These are phyloP conservation scores for Monilinia polystroma DNA, from an alignment of 2,329 filamentous ascomycete genomes.

Conservation along the genomic window DNA sequence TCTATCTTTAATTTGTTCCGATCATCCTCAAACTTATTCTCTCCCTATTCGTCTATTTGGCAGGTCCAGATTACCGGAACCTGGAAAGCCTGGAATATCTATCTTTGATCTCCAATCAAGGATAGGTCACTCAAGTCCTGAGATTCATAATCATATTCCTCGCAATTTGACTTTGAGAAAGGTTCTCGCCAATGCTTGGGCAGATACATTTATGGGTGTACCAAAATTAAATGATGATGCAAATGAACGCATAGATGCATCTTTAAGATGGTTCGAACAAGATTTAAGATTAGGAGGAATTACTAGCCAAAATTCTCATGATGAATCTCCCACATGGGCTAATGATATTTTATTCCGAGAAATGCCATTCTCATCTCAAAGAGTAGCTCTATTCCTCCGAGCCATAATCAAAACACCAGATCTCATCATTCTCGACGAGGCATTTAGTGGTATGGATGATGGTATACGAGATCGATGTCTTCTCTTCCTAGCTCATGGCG, in stretches of 20 bases:
- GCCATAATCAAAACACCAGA: conserved; percentile 78
- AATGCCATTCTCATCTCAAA: conserved; percentile 77
- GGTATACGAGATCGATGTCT: conserved; percentile 82
- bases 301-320: conserved; percentile 29
- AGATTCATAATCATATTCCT: conserved; percentile 92
- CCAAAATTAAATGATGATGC: conserved; percentile 62
- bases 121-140: conserved; percentile 90
- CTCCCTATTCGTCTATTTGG: conserved; percentile 86
- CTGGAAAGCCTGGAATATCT: conserved; percentile 67
- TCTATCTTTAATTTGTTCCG: conserved; percentile 87
- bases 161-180: conserved; percentile 69
- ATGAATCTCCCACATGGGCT: conserved; percentile 58
- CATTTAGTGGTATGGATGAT: conserved; percentile 83
- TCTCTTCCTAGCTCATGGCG: conserved; percentile 69
- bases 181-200: conserved; percentile 82
- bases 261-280: conserved; percentile 71
- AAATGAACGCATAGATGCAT: conserved; percentile 61
- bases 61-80: conserved; percentile 72
- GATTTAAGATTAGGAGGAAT: conserved; percentile 60
- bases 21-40: conserved; percentile 92
- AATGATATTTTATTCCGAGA: conserved; percentile 67
- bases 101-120: conserved; percentile 90
- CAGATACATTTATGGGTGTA: conserved; percentile 76
- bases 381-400: conserved; percentile 79
- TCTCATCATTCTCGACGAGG: conserved; percentile 81